These are phyloP conservation scores for Talaromyces stipitatus DNA, from an alignment of 495 filamentous ascomycete genomes.

Conservation along the genomic window DNA sequence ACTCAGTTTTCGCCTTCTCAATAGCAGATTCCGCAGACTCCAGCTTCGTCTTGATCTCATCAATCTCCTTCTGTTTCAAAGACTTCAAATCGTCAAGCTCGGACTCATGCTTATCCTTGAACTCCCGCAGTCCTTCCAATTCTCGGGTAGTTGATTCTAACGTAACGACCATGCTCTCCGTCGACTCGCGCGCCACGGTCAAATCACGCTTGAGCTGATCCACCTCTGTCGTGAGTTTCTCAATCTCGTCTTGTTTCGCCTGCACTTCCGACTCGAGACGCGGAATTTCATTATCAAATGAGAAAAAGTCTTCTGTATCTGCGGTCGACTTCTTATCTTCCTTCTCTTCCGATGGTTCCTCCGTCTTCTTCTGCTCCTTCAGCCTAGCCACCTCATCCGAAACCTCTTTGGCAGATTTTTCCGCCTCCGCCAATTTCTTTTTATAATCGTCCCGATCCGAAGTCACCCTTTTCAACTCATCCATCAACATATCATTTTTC, in stretches of 20 bases:
- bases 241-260: constrained; percentile 56
- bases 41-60: constrained; percentile 33
- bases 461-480: constrained; percentile 84
- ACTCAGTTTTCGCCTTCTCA: constrained; percentile 36
- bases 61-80: constrained; percentile 27
- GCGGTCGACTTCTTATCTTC: constrained; percentile 23
- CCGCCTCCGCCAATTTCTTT: constrained; percentile 61
- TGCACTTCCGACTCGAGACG: constrained; percentile 55
- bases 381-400: constrained; percentile 44
- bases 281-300: constrained; percentile 70
- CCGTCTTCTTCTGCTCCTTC: constrained; percentile 25
- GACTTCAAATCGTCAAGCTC: constrained; percentile 33
- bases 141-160: constrained; percentile 54
- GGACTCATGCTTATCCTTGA: constrained; percentile 44
- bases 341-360: constrained; percentile 15
- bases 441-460: constrained; percentile 74
- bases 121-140: constrained; percentile 49
- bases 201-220: constrained; percentile 46
- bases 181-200: constrained; percentile 54
- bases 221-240: constrained; percentile 55
- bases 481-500: constrained; percentile 82
- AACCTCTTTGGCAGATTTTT: constrained; percentile 54
- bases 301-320: constrained; percentile 75
- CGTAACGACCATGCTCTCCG: constrained; percentile 54
- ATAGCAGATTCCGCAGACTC: constrained; percentile 34